Percentiles rank a stretch among this genome's conserved stretches.
Conservation (phyloP, 345 rosid genomes). For the Citrus maxima region DNA sequence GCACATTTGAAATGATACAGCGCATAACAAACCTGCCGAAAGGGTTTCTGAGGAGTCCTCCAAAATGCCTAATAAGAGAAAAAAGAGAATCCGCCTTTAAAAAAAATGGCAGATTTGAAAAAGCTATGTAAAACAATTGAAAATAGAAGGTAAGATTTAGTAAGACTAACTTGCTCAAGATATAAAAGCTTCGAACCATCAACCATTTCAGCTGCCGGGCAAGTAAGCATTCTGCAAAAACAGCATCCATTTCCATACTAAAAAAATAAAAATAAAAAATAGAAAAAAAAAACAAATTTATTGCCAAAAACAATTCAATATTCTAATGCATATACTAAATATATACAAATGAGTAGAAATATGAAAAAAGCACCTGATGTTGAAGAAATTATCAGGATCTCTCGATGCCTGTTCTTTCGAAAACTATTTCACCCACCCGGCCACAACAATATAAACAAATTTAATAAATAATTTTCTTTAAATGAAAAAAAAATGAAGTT, state of each 20-base stretch:
- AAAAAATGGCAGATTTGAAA: neutral
- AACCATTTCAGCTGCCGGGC: conserved; percentile 91
- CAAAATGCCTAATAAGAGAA: conserved; percentile 58
- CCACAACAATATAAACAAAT: neutral
- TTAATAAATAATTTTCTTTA: neutral
- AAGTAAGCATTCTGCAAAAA: conserved; percentile 59
- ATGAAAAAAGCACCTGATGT: conserved; percentile 54
- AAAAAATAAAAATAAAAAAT: neutral
- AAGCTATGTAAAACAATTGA: neutral
- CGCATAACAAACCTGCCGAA: conserved; percentile 59
- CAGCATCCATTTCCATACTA: neutral
- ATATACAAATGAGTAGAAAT: neutral
- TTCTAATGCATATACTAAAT: neutral
- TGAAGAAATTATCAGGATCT: conserved; percentile 88
- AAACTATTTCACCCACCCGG: conserved; percentile 38
- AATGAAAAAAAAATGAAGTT: neutral
- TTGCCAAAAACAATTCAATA: neutral
- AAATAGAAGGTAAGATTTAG: neutral
- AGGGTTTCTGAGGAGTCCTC: conserved; percentile 92
- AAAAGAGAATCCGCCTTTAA: neutral
- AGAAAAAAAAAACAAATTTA: neutral
- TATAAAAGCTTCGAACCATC: conserved; percentile 82
- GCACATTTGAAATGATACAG: neutral
- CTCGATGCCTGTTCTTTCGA: conserved; percentile 85
- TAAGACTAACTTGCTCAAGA: conserved; percentile 60